These are phyloP conservation scores for Melanomma pulvis-pyrius DNA, from an alignment of 495 filamentous ascomycete species.

Conservation along the genomic window DNA sequence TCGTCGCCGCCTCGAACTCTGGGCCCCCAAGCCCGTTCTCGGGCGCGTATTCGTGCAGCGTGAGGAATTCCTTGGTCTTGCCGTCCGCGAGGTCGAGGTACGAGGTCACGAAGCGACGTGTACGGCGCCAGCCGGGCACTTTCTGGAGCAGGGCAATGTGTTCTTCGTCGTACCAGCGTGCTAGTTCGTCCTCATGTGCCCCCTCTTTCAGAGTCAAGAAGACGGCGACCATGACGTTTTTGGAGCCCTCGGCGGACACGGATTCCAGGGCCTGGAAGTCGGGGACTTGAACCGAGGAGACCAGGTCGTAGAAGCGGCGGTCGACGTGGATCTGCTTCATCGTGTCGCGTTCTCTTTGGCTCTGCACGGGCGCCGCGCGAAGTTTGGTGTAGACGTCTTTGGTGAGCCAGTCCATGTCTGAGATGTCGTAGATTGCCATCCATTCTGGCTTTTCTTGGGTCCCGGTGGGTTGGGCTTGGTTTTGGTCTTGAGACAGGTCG, in stretches of 20 bases:
- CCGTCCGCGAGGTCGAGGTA: conserved; percentile 54
- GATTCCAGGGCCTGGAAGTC: conserved; percentile 62
- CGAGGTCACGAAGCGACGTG: conserved; percentile 63
- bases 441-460: conserved; percentile 60
- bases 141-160: conserved; percentile 71
- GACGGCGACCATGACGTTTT: conserved; percentile 64
- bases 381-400: conserved; percentile 69
- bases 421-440: conserved; percentile 79
- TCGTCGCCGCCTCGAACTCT: conserved; percentile 63
- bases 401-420: conserved; percentile 67
- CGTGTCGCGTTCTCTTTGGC: conserved; percentile 70
- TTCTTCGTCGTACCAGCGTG: conserved; percentile 72
- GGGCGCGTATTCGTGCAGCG: conserved; percentile 71
- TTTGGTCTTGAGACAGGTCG: conserved; percentile 47
- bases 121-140: conserved; percentile 75
- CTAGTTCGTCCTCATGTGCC: conserved; percentile 57
- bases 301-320: conserved; percentile 67
- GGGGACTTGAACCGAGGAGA: conserved; percentile 55
- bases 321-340: conserved; percentile 76
- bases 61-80: conserved; percentile 58
- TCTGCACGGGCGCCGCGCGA: conserved; percentile 65
- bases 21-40: conserved; percentile 65
- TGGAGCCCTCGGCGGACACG: conserved; percentile 61
- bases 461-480: background rate
- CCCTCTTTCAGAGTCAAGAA: conserved; percentile 58